Percentiles rank a stretch among this genome's conserved stretches.
Evolutionary conservation across 306 rosid species (phyloP).

Genomic region (Astragalus membranaceus): DNA sequence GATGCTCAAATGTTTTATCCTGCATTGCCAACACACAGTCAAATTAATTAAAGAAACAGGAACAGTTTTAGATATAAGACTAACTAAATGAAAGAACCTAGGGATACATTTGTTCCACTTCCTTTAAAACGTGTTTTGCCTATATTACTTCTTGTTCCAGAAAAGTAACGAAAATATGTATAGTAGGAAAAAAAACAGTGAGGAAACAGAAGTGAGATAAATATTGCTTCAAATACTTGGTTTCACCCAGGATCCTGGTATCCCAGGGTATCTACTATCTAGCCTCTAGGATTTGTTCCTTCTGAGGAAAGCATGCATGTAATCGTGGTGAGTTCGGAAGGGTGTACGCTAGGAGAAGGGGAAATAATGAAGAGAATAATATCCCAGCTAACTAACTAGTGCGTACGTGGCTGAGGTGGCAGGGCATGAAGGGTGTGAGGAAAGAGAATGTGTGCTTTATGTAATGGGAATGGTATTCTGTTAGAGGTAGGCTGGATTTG

Average conservation of each 20-base stretch:
- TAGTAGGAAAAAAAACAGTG: neutral
- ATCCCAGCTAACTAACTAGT: no score
- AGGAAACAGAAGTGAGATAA: neutral
- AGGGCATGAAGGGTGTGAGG: no score
- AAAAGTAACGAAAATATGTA: neutral
- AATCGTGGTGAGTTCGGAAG: no score
- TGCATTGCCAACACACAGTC: slow-evolving; percentile 38
- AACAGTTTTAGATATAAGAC: neutral
- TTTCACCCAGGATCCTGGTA: neutral
- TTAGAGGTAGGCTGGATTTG: no score
- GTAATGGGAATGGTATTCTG: no score
- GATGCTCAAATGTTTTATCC: slow-evolving; percentile 91
- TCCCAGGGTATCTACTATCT: neutral
- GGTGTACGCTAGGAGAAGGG: no score
- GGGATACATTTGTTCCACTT: neutral
- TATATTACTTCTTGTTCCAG: neutral
- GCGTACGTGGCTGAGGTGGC: no score
- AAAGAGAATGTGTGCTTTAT: no score
- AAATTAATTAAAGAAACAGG: neutral
- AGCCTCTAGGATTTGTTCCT: neutral
- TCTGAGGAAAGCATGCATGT: neutral
- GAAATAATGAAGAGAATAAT: no score
- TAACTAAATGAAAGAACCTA: neutral
- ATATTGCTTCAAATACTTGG: neutral
- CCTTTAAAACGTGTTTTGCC: slow-evolving; percentile 1